Evolutionary conservation across 495 filamentous ascomycete species (phyloP).

Genomic region (Thermothielavioides terrestris): DNA sequence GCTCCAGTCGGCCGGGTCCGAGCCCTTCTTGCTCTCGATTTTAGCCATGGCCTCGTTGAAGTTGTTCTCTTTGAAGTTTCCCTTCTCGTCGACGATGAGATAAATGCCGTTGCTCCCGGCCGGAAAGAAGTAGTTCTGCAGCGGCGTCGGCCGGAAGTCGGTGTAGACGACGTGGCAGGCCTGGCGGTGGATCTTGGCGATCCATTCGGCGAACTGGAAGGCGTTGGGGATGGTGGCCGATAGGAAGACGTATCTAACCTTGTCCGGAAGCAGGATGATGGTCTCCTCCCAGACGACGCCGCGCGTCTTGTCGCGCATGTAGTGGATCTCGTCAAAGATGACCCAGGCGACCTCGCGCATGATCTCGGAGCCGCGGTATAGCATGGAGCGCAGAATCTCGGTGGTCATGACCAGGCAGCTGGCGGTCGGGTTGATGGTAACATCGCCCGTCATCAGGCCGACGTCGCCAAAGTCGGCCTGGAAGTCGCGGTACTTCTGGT

Average conservation of each 20-base stretch:
- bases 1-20: conserved; percentile 67
- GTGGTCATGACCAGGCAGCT: conserved; percentile 99
- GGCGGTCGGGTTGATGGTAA: conserved; percentile 96
- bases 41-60: conserved; percentile 90
- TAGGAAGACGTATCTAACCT: conserved; percentile 95
- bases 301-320: conserved; percentile 86
- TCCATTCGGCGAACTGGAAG: conserved; percentile 99
- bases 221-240: conserved; percentile 99
- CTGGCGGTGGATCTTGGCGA: conserved; percentile 91
- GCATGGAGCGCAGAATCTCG: conserved; percentile 96
- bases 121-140: conserved; percentile 97
- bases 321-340: conserved; percentile 96
- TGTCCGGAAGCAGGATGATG: conserved; percentile 92
- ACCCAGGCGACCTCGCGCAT: conserved; percentile 99
- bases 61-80: conserved; percentile 88
- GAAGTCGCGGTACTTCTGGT: conserved; percentile 98
- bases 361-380: conserved; percentile 96
- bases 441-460: conserved; percentile 97
- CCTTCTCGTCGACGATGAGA: conserved; percentile 92
- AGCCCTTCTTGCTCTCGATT: conserved; percentile 80
- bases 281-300: conserved; percentile 99
- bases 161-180: conserved; percentile 98
- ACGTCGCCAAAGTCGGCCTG: conserved; percentile 92
- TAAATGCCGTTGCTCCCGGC: conserved; percentile 90
- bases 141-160: conserved; percentile 89